Percentiles rank a stretch among this genome's conserved stretches.
Conservation (phyloP, 768 basidiomycete genomes). For the Suillus decipiens region DNA sequence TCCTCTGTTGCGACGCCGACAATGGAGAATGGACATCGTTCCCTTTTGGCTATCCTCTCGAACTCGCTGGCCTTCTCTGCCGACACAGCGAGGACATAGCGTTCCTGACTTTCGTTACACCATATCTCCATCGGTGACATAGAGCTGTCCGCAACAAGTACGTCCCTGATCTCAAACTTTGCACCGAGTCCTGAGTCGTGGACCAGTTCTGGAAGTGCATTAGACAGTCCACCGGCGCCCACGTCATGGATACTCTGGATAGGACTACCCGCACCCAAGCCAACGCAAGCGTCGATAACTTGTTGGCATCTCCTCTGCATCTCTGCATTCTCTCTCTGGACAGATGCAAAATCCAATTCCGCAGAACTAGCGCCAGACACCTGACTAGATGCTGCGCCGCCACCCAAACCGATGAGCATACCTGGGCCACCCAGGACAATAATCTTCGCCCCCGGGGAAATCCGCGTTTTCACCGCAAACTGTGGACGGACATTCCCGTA, state of each 20-base stretch:
- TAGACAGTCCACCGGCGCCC: slow-evolving; percentile 95
- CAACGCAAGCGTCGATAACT: slow-evolving; percentile 91
- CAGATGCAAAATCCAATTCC: slow-evolving; percentile 95
- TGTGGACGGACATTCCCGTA: slow-evolving; percentile 88
- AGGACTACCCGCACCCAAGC: slow-evolving; percentile 60
- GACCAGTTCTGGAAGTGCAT: slow-evolving; percentile 95
- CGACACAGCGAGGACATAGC: slow-evolving; percentile 91
- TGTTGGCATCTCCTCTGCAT: slow-evolving; percentile 98
- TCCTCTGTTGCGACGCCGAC: slow-evolving; percentile 86
- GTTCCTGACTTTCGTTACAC: slow-evolving; percentile 99
- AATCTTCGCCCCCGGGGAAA: slow-evolving; percentile 82
- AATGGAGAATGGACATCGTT: slow-evolving; percentile 91
- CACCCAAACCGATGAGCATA: slow-evolving; percentile 94
- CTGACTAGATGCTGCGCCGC: slow-evolving; percentile 95
- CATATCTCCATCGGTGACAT: slow-evolving; percentile 99
- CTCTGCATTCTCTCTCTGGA: slow-evolving; percentile 97
- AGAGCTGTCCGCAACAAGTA: slow-evolving; percentile 86
- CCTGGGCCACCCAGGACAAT: slow-evolving; percentile 96
- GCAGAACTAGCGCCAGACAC: slow-evolving; percentile 88
- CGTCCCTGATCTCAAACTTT: slow-evolving; percentile 89
- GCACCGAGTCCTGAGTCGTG: slow-evolving; percentile 95
- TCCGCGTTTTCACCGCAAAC: slow-evolving; percentile 77
- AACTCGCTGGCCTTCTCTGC: slow-evolving; percentile 64
- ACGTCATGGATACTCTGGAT: slow-evolving; percentile 98
- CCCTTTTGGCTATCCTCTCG: slow-evolving; percentile 76